Percentiles rank a stretch among this genome's conserved stretches.
Evolutionary conservation across 1,284 basidiomycete species (phyloP).

Genomic region (Blastosporella zonata): DNA sequence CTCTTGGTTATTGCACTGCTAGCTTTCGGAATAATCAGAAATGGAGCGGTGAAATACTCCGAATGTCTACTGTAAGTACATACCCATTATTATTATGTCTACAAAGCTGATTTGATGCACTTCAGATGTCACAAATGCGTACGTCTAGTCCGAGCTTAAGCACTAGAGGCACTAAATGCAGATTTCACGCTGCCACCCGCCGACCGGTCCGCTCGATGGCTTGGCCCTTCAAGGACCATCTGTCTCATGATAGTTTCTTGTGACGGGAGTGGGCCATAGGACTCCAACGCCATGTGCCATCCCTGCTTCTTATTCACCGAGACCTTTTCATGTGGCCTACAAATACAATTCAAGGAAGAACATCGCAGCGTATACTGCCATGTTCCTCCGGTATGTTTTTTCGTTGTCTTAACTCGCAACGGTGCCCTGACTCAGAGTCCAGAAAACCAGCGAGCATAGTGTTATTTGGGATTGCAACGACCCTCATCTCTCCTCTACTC

Average conservation of each 20-base stretch:
- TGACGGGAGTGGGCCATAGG: slow-evolving; percentile 7
- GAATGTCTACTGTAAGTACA: no score
- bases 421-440: not conserved
- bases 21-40: no score
- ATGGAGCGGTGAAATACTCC: no score
- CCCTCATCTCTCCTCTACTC: slow-evolving; percentile 2
- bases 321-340: not conserved
- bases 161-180: no score
- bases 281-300: slow-evolving; percentile 3
- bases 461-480: slow-evolving; percentile 5
- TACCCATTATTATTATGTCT: no score
- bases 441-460: slow-evolving; percentile 4
- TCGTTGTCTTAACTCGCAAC: not conserved
- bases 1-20: no score
- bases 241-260: slow-evolving; percentile 12
- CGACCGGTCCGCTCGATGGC: slow-evolving; percentile 2
- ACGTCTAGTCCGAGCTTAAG: no score
- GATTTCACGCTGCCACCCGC: not conserved
- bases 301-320: slow-evolving; percentile 2
- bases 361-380: not conserved
- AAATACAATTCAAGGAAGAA: slow-evolving; percentile 5
- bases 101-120: no score
- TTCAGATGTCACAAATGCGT: no score
- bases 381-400: slow-evolving; percentile 11
- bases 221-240: not conserved